These are phyloP conservation scores for Blumeria hordei DNA, from an alignment of 2,329 filamentous ascomycete species.

Conservation along the genomic window DNA sequence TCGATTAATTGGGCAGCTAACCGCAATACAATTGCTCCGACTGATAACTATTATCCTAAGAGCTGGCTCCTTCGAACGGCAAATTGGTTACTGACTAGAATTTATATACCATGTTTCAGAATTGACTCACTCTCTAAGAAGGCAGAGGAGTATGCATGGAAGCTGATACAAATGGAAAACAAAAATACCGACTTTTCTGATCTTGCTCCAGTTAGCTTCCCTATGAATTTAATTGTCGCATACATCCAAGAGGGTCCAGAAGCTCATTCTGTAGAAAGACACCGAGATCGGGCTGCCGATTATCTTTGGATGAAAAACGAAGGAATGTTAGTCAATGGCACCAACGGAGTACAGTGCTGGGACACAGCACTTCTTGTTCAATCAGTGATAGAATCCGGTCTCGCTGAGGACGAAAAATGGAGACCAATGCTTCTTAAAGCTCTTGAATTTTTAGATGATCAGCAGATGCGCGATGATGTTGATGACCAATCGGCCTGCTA, in stretches of 20 bases:
- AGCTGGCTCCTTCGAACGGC: slow-evolving; percentile 54
- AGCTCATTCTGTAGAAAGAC: slow-evolving; percentile 44
- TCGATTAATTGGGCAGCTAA: slow-evolving; percentile 54
- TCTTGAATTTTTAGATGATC: slow-evolving; percentile 64
- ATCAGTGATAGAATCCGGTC: slow-evolving; percentile 51
- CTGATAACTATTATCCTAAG: slow-evolving; percentile 87
- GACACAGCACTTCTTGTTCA: slow-evolving; percentile 84
- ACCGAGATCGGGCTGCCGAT: slow-evolving; percentile 62
- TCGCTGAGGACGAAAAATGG: slow-evolving; percentile 57
- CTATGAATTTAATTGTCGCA: slow-evolving; percentile 74
- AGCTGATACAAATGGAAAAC: slow-evolving; percentile 75
- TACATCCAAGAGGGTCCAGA: slow-evolving; percentile 68
- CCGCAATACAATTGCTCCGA: slow-evolving; percentile 56
- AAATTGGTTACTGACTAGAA: slow-evolving; percentile 55
- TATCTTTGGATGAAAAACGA: slow-evolving; percentile 81
- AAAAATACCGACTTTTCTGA: slow-evolving; percentile 73
- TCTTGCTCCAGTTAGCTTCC: slow-evolving; percentile 69
- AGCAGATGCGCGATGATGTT: slow-evolving; percentile 74
- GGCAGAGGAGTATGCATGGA: slow-evolving; percentile 61
- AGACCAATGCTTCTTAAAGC: slow-evolving; percentile 63
- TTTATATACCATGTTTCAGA: slow-evolving; percentile 63
- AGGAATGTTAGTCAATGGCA: slow-evolving; percentile 86
- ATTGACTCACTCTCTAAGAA: slow-evolving; percentile 36
- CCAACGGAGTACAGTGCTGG: slow-evolving; percentile 96
- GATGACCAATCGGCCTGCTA: slow-evolving; percentile 60